Conservation (phyloP, 768 basidiomycete species). For the Clathrus columnatus region DNA sequence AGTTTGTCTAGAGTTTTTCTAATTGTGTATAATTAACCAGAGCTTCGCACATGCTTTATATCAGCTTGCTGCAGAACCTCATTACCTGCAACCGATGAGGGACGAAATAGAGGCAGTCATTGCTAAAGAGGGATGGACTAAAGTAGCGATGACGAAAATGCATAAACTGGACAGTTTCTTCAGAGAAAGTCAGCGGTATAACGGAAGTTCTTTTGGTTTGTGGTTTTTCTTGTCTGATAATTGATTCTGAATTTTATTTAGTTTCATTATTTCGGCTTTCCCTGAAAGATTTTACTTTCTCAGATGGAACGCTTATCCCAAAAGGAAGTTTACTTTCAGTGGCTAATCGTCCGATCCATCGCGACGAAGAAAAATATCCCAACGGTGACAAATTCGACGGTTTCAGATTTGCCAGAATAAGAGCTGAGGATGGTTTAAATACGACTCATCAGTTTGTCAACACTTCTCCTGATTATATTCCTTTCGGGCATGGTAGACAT, state of each 20-base stretch:
- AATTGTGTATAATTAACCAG: slow-evolving; percentile 12
- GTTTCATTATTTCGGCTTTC: slow-evolving; percentile 26
- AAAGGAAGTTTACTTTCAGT: slow-evolving; percentile 23
- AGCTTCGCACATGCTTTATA: slow-evolving; percentile 28
- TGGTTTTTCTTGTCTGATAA: background rate
- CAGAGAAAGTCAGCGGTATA: slow-evolving; percentile 34
- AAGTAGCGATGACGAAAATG: slow-evolving; percentile 33
- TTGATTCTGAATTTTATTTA: too few relatives aligned
- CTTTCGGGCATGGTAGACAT: slow-evolving; percentile 9
- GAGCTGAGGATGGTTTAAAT: background rate
- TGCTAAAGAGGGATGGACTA: slow-evolving; percentile 29
- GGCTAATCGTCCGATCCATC: slow-evolving; percentile 15
- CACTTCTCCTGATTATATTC: slow-evolving; percentile 5
- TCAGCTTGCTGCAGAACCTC: slow-evolving; percentile 27
- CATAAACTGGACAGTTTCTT: slow-evolving; percentile 42
- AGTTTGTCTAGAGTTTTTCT: background rate
- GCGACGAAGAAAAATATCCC: slow-evolving; percentile 9
- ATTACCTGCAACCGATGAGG: slow-evolving; percentile 24
- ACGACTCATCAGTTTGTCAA: slow-evolving; percentile 15
- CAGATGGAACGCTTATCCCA: slow-evolving; percentile 31
- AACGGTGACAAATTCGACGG: slow-evolving; percentile 13
- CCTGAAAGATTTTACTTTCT: slow-evolving; percentile 26
- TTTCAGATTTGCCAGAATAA: slow-evolving; percentile 9
- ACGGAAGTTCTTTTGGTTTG: slow-evolving; percentile 6
- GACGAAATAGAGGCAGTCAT: slow-evolving; percentile 24